Percentiles rank a stretch among this genome's conserved stretches.
phyloP scores from a whole-genome alignment of 768 basidiomycete species.

The Pulveroboletus frians region DNA sequence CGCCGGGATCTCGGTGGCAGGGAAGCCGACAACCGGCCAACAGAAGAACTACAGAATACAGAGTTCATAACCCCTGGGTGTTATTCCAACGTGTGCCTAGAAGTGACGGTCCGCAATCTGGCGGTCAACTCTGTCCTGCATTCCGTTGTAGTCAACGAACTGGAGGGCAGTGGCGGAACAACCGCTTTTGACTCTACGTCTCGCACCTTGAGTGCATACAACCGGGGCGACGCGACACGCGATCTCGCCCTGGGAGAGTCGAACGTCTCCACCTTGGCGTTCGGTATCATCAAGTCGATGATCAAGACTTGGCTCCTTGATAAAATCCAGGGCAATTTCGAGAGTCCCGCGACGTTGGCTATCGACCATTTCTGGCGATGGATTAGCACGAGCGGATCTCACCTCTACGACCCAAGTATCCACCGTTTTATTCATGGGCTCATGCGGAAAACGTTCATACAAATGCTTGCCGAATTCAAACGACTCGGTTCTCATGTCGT shows the following conservation, averaged over 20 bases:
- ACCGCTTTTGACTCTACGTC: conserved; percentile 93
- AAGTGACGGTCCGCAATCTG: conserved; percentile 84
- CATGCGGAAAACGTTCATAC: conserved; percentile 98
- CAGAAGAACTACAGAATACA: conserved; percentile 75
- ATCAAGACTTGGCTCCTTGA: conserved; percentile 89
- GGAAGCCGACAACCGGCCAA: conserved; percentile 75
- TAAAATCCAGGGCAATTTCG: conserved; percentile 63
- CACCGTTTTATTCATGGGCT: conserved; percentile 91
- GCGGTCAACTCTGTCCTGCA: conserved; percentile 93
- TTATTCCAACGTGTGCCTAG: conserved; percentile 90
- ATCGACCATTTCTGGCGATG: conserved; percentile 98
- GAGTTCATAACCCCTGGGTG: conserved; percentile 83
- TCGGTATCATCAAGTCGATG: conserved; percentile 80
- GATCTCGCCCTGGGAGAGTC: conserved; percentile 86
- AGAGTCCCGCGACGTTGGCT: conserved; percentile 61
- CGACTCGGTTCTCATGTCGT: conserved; percentile 90
- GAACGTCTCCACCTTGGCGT: conserved; percentile 81
- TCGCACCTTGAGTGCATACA: conserved; percentile 86
- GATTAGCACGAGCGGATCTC: conserved; percentile 80
- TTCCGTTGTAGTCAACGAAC: conserved; percentile 91
- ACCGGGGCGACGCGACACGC: conserved; percentile 51
- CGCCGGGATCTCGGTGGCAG: conserved; percentile 90
- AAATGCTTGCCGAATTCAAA: conserved; percentile 93
- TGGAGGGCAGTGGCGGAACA: conserved; percentile 91
- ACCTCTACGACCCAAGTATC: conserved; percentile 88